A percentile compares a stretch with the other conserved stretches of the same genome.
Evolutionary conservation across 2,329 filamentous ascomycete species (phyloP).

Genomic region (Talaromyces sp.): DNA sequence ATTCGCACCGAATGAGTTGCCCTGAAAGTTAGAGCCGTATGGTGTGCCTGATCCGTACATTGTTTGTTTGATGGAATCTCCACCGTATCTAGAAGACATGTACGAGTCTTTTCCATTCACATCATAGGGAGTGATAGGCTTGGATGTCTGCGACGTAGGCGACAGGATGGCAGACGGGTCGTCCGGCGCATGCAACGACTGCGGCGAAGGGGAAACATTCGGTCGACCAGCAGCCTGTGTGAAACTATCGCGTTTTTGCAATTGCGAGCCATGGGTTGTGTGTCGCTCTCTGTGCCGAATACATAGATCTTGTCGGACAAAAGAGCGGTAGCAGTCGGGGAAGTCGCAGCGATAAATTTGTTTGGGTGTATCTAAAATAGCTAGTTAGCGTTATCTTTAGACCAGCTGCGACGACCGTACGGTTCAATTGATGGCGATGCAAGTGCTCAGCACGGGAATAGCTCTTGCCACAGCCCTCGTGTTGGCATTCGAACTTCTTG

Average conservation of each 20-base stretch:
- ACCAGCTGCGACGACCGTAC: conserved; percentile 48
- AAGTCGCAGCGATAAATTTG: conserved; percentile 94
- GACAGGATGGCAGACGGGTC: conserved; percentile 12
- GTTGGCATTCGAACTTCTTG: conserved; percentile 70
- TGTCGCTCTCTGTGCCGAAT: conserved; percentile 79
- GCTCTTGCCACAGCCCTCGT: conserved; percentile 86
- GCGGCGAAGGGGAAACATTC: conserved; percentile 27
- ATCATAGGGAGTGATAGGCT: not conserved
- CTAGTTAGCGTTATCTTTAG: not conserved
- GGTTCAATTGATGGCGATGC: conserved; percentile 94
- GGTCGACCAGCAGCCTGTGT: conserved; percentile 30
- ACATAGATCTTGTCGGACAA: conserved; percentile 90
- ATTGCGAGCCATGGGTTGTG: conserved; percentile 58
- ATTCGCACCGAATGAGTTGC: conserved; percentile 19
- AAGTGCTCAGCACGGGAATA: conserved; percentile 96
- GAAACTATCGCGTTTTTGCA: conserved; percentile 49
- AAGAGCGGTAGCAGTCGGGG: conserved; percentile 81
- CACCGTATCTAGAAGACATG: not conserved
- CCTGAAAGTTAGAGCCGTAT: conserved; percentile 17
- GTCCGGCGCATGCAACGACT: conserved; percentile 22
- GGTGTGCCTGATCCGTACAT: conserved; percentile 26
- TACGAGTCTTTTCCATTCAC: not conserved
- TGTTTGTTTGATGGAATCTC: conserved; percentile 9
- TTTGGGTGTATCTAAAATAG: conserved; percentile 72
- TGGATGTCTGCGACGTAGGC: conserved; percentile 8